A percentile compares a stretch with the other conserved stretches of the same genome.
Conservation (phyloP, 2,329 filamentous ascomycete genomes). For the Aureobasidium sp. region DNA sequence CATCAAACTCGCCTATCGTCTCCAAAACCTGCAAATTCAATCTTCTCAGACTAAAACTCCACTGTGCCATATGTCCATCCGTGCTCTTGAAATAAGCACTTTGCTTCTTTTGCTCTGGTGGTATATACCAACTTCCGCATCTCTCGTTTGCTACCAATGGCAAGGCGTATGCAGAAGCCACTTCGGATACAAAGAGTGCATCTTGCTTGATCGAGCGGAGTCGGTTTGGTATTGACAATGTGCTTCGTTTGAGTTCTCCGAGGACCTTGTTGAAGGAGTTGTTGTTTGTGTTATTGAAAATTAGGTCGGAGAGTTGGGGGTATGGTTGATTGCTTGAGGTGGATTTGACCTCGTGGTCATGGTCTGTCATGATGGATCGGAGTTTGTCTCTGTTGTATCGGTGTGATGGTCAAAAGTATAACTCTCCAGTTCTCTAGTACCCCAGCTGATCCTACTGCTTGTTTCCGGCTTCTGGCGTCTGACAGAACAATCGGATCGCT, state of each 20-base stretch:
- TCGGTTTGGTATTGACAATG: conserved; percentile 71
- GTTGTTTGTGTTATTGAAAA: conserved; percentile 44
- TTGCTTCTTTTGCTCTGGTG: conserved; percentile 52
- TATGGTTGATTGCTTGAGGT: neutral
- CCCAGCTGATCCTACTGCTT: neutral
- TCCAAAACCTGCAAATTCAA: conserved; percentile 76
- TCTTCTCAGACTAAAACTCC: conserved; percentile 78
- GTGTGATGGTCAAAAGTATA: neutral
- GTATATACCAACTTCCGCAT: conserved; percentile 93
- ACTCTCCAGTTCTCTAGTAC: too few relatives aligned
- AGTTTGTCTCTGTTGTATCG: neutral
- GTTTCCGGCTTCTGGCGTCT: too few relatives aligned
- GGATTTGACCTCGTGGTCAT: neutral
- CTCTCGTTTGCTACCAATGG: conserved; percentile 87
- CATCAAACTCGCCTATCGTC: conserved; percentile 56
- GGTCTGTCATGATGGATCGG: neutral
- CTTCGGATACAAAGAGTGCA: conserved; percentile 60
- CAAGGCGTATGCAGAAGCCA: conserved; percentile 48
- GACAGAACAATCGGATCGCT: too few relatives aligned
- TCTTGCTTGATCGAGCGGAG: conserved; percentile 70
- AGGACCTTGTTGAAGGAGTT: conserved; percentile 62
- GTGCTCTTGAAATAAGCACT: conserved; percentile 97
- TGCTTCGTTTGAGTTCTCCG: conserved; percentile 62
- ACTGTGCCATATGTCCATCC: conserved; percentile 83
- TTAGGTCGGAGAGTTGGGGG: conserved; percentile 29